Evolutionary conservation across 2,329 filamentous ascomycete genomes (phyloP).

Genomic region (Calonectria naviculata): DNA sequence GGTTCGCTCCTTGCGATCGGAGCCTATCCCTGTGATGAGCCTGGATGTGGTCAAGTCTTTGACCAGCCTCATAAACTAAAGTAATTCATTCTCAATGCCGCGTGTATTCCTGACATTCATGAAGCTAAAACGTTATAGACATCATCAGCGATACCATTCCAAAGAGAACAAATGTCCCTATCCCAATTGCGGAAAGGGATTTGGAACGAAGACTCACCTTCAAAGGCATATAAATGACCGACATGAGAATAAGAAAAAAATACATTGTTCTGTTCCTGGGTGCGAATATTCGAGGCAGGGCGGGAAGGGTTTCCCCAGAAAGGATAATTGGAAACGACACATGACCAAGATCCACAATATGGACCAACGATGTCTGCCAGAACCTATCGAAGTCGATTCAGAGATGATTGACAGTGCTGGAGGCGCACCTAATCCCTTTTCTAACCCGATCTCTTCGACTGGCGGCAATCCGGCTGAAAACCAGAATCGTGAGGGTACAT

Average conservation of each 20-base stretch:
- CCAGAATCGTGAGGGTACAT: too few relatives aligned
- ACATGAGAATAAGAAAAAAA: constrained; percentile 69
- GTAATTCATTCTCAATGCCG: constrained; percentile 46
- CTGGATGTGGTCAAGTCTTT: constrained; percentile 40
- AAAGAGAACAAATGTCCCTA: constrained; percentile 69
- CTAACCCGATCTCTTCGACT: constrained; percentile 47
- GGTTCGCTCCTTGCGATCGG: constrained; percentile 37
- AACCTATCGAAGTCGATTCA: constrained; percentile 54
- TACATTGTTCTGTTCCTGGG: constrained; percentile 64
- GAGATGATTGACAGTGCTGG: too few relatives aligned
- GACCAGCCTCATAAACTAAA: constrained; percentile 55
- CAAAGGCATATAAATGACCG: constrained; percentile 72
- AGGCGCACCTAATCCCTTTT: too few relatives aligned
- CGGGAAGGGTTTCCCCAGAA: constrained; percentile 69
- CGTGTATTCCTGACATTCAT: not conserved
- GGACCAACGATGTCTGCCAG: constrained; percentile 52
- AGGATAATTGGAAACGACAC: constrained; percentile 72
- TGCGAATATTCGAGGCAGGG: constrained; percentile 67
- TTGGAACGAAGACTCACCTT: constrained; percentile 71
- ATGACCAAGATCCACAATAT: constrained; percentile 70
- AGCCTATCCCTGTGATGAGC: constrained; percentile 49
- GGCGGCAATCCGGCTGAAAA: constrained; percentile 38
- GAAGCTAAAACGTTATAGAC: constrained; percentile 48
- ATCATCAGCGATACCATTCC: constrained; percentile 71
- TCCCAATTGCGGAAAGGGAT: constrained; percentile 63